Percentiles rank a stretch among this genome's conserved stretches.
These are phyloP conservation scores for Groenewaldozyma salmanticensis DNA, from an alignment of 805 yeast genomes.

Conservation along the genomic window DNA sequence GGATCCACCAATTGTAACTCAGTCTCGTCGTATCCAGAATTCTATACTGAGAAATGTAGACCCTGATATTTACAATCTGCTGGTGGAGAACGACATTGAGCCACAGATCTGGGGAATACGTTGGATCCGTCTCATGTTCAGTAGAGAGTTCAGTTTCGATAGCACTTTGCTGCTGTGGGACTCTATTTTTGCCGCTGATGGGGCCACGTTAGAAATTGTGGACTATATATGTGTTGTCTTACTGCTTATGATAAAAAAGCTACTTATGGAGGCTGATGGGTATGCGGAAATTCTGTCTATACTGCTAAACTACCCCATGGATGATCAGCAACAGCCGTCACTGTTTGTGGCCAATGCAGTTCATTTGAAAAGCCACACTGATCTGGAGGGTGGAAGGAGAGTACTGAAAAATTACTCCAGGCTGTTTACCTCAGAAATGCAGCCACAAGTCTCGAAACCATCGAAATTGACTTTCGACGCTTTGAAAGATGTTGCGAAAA, in stretches of 20 bases:
- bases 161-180: constrained; percentile 27
- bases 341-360: constrained; percentile 19
- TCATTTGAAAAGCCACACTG: constrained; percentile 13
- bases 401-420: background rate
- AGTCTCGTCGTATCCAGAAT: constrained; percentile 26
- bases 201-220: constrained; percentile 20
- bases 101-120: constrained; percentile 31
- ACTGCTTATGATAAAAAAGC: constrained; percentile 22
- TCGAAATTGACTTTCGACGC: constrained; percentile 9
- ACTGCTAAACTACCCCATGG: constrained; percentile 18
- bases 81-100: constrained; percentile 21
- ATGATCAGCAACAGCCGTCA: constrained; percentile 9
- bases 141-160: constrained; percentile 27
- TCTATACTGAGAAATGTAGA: constrained; percentile 21
- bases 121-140: constrained; percentile 28
- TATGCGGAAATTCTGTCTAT: constrained; percentile 16
- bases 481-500: constrained; percentile 13
- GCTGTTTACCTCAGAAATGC: background rate
- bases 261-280: constrained; percentile 10
- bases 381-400: constrained; percentile 13
- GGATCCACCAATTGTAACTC: constrained; percentile 23
- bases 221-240: constrained; percentile 28
- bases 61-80: constrained; percentile 20
- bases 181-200: constrained; percentile 26
- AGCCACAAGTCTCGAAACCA: constrained; percentile 1